Conservation (phyloP, 106 monocot species). For the Iris macrosiphon region DNA sequence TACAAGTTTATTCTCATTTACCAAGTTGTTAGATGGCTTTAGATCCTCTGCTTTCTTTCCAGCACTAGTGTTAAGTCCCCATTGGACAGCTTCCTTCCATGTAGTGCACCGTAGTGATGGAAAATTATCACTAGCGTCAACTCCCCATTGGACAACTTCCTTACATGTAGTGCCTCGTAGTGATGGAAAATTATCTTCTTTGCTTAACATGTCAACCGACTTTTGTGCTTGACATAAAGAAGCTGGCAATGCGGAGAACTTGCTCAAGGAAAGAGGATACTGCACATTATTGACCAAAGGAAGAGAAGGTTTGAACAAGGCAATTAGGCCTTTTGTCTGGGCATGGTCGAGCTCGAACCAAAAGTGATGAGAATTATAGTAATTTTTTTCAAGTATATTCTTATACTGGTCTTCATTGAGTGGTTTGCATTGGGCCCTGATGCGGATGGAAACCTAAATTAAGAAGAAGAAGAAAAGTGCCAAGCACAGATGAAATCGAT, state of each 20-base stretch:
- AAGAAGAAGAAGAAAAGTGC: not conserved
- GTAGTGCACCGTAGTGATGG: not conserved
- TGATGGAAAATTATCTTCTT: not conserved
- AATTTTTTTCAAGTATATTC: constrained; percentile 42
- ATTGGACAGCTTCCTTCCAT: constrained; percentile 1
- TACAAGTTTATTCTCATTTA: constrained; percentile 1
- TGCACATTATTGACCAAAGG: not conserved
- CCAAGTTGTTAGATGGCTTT: not conserved
- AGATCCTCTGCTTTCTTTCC: not conserved
- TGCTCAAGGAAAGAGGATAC: not conserved
- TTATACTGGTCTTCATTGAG: constrained; percentile 39
- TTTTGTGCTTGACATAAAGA: too few relatives aligned
- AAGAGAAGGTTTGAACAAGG: constrained; percentile 29
- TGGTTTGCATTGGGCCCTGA: constrained; percentile 40
- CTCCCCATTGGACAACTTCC: not conserved
- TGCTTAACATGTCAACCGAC: not conserved
- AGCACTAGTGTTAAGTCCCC: not conserved
- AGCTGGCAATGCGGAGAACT: constrained; percentile 4
- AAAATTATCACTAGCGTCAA: not conserved
- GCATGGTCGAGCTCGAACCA: constrained; percentile 63
- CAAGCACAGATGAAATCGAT: not conserved
- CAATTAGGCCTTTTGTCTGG: constrained; percentile 34
- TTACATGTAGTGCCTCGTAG: not conserved
- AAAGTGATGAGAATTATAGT: constrained; percentile 38
- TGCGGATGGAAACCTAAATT: constrained; percentile 45